Conservation (phyloP, 2,329 filamentous ascomycete genomes). For the Arthrobotrys sphaeroides region DNA sequence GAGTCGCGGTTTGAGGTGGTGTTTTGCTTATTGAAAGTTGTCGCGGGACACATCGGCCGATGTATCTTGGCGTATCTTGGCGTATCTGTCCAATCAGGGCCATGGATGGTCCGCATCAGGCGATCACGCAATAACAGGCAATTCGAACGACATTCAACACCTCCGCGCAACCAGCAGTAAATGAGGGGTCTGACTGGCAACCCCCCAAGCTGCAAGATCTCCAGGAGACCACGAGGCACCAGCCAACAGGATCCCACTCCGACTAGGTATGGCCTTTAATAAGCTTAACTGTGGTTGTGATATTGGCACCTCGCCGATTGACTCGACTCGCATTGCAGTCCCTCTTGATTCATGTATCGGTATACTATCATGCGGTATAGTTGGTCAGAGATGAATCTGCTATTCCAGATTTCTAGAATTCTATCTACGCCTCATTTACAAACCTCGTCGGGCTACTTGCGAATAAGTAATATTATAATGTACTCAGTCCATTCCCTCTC, state of each 20-base stretch:
- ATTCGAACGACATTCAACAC: constrained; percentile 42
- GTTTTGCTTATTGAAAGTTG: background rate
- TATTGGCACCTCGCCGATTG: constrained; percentile 9
- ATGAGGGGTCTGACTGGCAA: constrained; percentile 7
- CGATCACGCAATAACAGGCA: constrained; percentile 45
- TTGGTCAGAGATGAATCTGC: no score
- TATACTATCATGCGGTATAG: no score
- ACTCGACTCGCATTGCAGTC: background rate
- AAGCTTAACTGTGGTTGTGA: no score
- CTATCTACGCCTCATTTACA: no score
- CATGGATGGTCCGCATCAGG: constrained; percentile 43
- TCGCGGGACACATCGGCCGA: background rate
- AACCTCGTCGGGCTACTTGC: no score
- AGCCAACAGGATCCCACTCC: constrained; percentile 6
- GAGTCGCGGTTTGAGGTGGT: constrained; percentile 14
- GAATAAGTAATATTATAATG: no score
- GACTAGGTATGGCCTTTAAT: background rate
- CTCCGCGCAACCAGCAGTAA: background rate
- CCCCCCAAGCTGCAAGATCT: constrained; percentile 19
- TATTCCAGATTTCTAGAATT: no score
- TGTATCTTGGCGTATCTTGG: constrained; percentile 3
- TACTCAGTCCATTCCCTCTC: no score
- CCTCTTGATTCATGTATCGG: no score
- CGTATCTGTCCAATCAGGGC: constrained; percentile 26
- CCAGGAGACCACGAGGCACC: background rate